Conservation (phyloP, 441 rosid species). For the Pelargonium australe region DNA sequence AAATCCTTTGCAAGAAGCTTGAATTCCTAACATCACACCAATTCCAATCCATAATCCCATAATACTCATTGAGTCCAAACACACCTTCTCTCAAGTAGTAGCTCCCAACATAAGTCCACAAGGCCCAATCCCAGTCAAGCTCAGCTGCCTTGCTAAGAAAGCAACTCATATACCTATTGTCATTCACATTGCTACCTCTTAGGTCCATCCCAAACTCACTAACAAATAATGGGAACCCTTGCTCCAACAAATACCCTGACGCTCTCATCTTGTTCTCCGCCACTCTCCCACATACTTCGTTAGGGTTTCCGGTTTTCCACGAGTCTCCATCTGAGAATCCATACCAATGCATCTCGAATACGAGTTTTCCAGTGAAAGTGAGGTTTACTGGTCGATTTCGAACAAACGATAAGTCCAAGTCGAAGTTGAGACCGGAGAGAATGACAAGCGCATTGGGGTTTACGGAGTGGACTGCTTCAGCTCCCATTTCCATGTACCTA, state of each 20-base stretch:
- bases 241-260: conserved; percentile 47
- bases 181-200: conserved; percentile 60
- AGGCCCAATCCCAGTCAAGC: conserved; percentile 74
- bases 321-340: conserved; percentile 45
- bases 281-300: conserved; percentile 47
- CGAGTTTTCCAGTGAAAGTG: conserved; percentile 47
- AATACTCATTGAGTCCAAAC: conserved; percentile 45
- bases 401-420: conserved; percentile 46
- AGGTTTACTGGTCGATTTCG: conserved; percentile 29
- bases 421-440: conserved; percentile 60
- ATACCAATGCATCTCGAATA: conserved; percentile 74
- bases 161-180: conserved; percentile 64
- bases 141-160: conserved; percentile 60
- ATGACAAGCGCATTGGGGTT: conserved; percentile 63
- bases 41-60: conserved; percentile 48
- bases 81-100: conserved; percentile 61
- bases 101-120: conserved; percentile 76
- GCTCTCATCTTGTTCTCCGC: conserved; percentile 35
- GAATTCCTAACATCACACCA: conserved; percentile 54
- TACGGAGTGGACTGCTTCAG: conserved; percentile 63
- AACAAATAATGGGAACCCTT: conserved; percentile 61
- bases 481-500: conserved; percentile 62
- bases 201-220: conserved; percentile 79
- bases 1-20: conserved; percentile 45
- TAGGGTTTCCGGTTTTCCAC: conserved; percentile 52